A percentile compares a stretch with the other conserved stretches of the same genome.
phyloP scores from a whole-genome alignment of 2,329 filamentous ascomycete genomes.

The Stachybotrys chlorohalonatus region DNA sequence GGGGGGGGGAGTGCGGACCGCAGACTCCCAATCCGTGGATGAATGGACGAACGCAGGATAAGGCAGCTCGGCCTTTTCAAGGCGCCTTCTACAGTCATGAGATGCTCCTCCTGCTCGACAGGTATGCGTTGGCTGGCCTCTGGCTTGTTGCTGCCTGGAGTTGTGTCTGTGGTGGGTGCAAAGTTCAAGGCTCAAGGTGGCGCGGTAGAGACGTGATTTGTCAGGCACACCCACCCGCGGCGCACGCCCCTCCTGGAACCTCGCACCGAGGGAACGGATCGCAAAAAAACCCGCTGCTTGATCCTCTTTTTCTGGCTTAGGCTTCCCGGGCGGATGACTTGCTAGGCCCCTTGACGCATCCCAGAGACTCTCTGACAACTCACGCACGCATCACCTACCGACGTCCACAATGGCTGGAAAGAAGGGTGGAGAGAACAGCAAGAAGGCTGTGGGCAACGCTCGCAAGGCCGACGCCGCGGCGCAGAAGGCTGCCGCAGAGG shows the following conservation, averaged over 20 bases:
- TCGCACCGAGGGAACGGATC: neutral
- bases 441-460: conserved; percentile 84
- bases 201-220: no score
- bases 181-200: no score
- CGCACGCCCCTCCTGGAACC: neutral
- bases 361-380: neutral
- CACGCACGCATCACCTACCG: conserved; percentile 5
- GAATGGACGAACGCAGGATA: no score
- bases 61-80: no score
- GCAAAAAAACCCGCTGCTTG: neutral
- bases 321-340: neutral
- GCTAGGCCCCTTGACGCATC: neutral
- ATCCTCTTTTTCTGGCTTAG: neutral
- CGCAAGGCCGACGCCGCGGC: conserved; percentile 86
- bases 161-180: no score
- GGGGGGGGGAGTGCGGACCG: no score
- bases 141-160: no score
- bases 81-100: no score
- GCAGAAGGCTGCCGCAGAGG: conserved; percentile 63
- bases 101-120: no score
- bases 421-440: conserved; percentile 70
- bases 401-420: conserved; percentile 54
- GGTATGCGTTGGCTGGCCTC: no score
- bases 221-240: neutral
- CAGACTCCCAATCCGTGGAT: neutral